A percentile compares a stretch with the other conserved stretches of the same genome.
These are phyloP conservation scores for Solanum piurae DNA, from an alignment of 257 asterid species.

Conservation along the genomic window DNA sequence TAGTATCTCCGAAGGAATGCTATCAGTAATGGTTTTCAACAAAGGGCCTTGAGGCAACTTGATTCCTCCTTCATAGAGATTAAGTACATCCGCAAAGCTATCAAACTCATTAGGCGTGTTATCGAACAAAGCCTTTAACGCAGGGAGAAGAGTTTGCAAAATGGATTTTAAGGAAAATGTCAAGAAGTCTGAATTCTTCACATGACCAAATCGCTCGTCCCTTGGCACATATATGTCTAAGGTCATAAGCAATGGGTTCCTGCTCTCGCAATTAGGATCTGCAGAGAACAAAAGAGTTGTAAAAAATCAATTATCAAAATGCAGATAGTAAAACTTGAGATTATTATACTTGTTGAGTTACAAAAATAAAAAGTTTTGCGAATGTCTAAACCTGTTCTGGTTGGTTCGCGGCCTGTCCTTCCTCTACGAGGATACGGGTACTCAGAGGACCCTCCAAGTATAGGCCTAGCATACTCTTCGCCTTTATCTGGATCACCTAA, in stretches of 20 bases:
- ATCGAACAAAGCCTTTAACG: conserved; percentile 33
- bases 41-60: conserved; percentile 13
- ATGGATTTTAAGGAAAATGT: not conserved
- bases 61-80: conserved; percentile 11
- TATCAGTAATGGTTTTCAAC: conserved; percentile 26
- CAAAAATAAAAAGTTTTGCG: not conserved
- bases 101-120: not conserved
- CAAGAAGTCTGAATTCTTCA: not conserved
- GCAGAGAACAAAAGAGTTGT: not conserved
- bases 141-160: conserved; percentile 31
- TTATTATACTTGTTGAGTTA: not conserved
- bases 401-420: conserved; percentile 3
- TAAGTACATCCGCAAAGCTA: not conserved
- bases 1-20: conserved; percentile 44
- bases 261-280: conserved; percentile 15
- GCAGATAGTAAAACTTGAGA: not conserved
- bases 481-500: conserved; percentile 24
- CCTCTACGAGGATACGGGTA: conserved; percentile 10
- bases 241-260: not conserved
- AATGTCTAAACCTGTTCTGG: not conserved
- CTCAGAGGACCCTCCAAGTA: conserved; percentile 19
- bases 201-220: not conserved
- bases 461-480: conserved; percentile 2
- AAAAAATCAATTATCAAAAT: not conserved
- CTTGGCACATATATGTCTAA: not conserved